phyloP scores from a whole-genome alignment of 805 yeast genomes.

The Blastobotrys americana region DNA sequence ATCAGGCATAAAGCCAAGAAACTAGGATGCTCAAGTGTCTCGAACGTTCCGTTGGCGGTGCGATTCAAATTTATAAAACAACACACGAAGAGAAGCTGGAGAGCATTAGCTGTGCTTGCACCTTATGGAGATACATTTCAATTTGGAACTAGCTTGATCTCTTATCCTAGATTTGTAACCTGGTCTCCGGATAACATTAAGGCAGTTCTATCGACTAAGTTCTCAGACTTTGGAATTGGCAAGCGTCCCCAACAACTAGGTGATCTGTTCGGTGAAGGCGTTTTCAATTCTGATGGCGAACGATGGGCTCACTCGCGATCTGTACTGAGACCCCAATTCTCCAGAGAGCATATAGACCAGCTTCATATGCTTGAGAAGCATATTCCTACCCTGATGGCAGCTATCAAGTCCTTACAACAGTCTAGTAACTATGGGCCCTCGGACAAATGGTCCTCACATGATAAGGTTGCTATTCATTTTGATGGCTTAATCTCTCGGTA shows the following conservation, averaged over 20 bases:
- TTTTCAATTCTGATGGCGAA: conserved; percentile 27
- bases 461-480: conserved; percentile 1
- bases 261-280: conserved; percentile 21
- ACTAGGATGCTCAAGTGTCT: neutral
- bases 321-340: conserved; percentile 27
- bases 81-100: neutral
- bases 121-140: neutral
- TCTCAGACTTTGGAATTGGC: conserved; percentile 26
- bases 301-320: conserved; percentile 29
- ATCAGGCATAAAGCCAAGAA: neutral
- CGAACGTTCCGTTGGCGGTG: neutral
- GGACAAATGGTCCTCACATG: neutral
- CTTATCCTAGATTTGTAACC: neutral
- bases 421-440: neutral
- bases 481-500: conserved; percentile 4
- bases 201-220: conserved; percentile 23
- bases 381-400: conserved; percentile 15
- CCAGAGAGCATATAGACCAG: conserved; percentile 23
- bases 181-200: conserved; percentile 14
- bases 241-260: conserved; percentile 14
- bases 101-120: neutral
- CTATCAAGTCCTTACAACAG: neutral
- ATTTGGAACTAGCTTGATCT: neutral
- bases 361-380: conserved; percentile 21
- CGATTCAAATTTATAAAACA: neutral